Base-by-base conservation (phyloP, 1,139 yeast genomes). In the Komagataea norvegica region DNA sequence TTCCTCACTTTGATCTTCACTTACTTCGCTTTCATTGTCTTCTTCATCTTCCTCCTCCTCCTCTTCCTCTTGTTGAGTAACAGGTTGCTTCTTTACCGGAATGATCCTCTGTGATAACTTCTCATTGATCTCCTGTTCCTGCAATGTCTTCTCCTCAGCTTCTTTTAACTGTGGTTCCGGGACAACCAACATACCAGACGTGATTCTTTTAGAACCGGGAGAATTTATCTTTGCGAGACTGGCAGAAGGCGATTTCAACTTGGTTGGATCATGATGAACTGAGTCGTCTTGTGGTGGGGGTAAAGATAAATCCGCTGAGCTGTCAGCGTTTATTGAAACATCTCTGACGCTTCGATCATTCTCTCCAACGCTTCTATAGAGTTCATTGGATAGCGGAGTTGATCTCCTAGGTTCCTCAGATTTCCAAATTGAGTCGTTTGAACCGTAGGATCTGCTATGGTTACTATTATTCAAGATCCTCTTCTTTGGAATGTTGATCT, bases 141-240 rank as follows among this genome's bases (percentile, higher is more conserved):
- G 52, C 6, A 53, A 36, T 1, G 55, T 50, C 29, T 57, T 57
- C 29, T 58, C 62, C 38, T 62, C 66, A 11, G 64, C 58, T 37
- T 64, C 68, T 15, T 62, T 54, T 37, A 64, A 50, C 42, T 56
- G 62, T 18, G 68, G 68, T 42, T 64, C 68, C 3, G 69, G 70
- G 13, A 62, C 64, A 14, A 61, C 51, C 19, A 81, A 60, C 85
- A 79, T 80, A 1, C 88, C 88, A 1, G 85, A 78, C 1, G 84
- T 77, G 31, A 79, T 77, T 52, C 86, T 66, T 37, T 60, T 60
- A 1, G 70, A 64, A 1, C 67, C 62, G 17, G 64, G 56, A 4
- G 51, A 49, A 38, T 29, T 51, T 48, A 9, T 14, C 17, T 33
- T 32, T 3, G 41, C 38, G 1, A 24, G 29, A 19, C 40, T 42